Evolutionary conservation across 148 eudicot genomes (phyloP), one percentile per base, ranked within the genome.

Genomic region (Chenopodium berlandieri): DNA sequence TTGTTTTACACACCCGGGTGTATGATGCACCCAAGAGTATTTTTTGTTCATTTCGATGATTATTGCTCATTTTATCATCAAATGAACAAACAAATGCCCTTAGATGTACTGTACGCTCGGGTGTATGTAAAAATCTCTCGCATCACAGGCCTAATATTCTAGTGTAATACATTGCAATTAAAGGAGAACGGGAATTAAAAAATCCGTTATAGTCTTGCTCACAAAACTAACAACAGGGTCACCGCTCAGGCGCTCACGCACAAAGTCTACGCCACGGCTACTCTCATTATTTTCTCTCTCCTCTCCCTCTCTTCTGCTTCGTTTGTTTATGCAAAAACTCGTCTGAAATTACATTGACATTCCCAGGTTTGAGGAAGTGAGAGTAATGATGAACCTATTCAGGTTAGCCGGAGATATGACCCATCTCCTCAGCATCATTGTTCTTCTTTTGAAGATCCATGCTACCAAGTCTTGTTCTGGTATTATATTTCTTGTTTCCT

Each of bases 351-450:
- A 62, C 27, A 62, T 62, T 62, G 7, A 56, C 19, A 56, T 14
- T 17, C 17, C 20, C 17, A 19, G 16, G 60, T 3, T 19, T 17
- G 62, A 56, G 62, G 17, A 14, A 17, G 25, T 23, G 58, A 73
- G 32, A 48, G 9, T 48, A 54, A 56, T 23, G 54, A 90, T 90
- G 92, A 90, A 90, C 62, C 50, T 86, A 1, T 86, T 90, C 81
- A 86, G 92, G 60, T 80, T 90, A 67, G 89, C 90, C 7, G 92
- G 92, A 77, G 92, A 90, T 70, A 88, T 88, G 89, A 88, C 90
- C 69, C 92, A 90, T 79, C 89, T 88, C 48, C 86, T 86, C 80
- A 90, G 92, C 83, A 81, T 90, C 81, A 82, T 90, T 20, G 78
- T 90, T 50, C 86, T 90, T 34, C 86, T 90, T 44, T 85, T 88